Conservation (phyloP, 2,329 filamentous ascomycete species). For the Magnaporthiopsis rhizophila region DNA sequence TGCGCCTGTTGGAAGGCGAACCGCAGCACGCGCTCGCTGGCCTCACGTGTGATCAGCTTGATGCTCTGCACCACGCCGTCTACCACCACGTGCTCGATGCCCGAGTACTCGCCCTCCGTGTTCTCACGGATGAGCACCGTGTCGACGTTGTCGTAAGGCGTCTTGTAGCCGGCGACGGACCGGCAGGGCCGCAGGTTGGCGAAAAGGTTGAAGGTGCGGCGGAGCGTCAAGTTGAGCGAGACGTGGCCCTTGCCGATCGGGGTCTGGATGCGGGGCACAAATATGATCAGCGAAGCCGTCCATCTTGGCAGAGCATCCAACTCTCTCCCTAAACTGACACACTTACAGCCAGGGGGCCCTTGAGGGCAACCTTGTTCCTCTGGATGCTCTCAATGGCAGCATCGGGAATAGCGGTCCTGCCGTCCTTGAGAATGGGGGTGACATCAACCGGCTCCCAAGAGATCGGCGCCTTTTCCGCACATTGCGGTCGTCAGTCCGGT, state of each 20-base stretch:
- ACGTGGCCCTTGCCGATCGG: slow-evolving; percentile 98
- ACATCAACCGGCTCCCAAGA: slow-evolving; percentile 98
- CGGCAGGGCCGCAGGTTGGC: slow-evolving; percentile 98
- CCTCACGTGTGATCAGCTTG: slow-evolving; percentile 96
- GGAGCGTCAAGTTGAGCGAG: slow-evolving; percentile 96
- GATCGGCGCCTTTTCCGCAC: slow-evolving; percentile 63
- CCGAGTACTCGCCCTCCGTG: slow-evolving; percentile 99
- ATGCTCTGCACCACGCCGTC: slow-evolving; percentile 98
- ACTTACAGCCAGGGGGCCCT: slow-evolving; percentile 90
- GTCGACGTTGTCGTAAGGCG: slow-evolving; percentile 93
- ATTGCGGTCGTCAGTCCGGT: background rate
- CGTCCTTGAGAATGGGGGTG: slow-evolving; percentile 85
- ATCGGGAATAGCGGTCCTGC: slow-evolving; percentile 90
- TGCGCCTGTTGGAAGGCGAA: slow-evolving; percentile 98
- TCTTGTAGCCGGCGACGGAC: slow-evolving; percentile 96
- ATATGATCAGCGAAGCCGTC: background rate
- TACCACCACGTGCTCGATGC: slow-evolving; percentile 96
- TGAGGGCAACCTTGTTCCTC: slow-evolving; percentile 94
- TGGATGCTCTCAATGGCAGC: slow-evolving; percentile 88
- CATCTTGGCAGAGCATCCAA: background rate
- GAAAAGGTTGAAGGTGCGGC: slow-evolving; percentile 99
- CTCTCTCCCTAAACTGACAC: background rate
- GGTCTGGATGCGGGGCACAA: slow-evolving; percentile 44
- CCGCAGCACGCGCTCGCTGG: slow-evolving; percentile 88
- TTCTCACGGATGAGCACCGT: slow-evolving; percentile 98